Evolutionary conservation across 768 basidiomycete genomes (phyloP).

Genomic region (Ramaria rubella): DNA sequence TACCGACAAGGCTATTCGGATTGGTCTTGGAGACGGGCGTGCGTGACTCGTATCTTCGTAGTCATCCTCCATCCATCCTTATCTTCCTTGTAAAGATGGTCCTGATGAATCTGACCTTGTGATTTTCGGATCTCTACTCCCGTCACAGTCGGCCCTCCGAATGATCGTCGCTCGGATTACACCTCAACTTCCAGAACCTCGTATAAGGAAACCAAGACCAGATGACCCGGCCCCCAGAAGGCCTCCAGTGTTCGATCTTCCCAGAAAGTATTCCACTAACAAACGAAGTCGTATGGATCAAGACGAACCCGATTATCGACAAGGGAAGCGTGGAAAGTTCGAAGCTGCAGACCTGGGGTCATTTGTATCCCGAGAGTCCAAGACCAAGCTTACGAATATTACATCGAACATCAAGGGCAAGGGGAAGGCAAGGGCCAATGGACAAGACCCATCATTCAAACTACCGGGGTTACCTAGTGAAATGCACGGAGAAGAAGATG

Average conservation of each 20-base stretch:
- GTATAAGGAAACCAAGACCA: conserved; percentile 47
- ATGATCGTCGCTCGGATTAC: conserved; percentile 55
- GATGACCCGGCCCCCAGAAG: conserved; percentile 75
- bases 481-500: conserved; percentile 23
- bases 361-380: neutral
- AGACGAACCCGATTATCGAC: conserved; percentile 18
- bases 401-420: conserved; percentile 26
- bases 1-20: conserved; percentile 55
- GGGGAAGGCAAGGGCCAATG: conserved; percentile 31
- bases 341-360: neutral
- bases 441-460: conserved; percentile 16
- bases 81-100: conserved; percentile 38
- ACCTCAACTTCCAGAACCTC: conserved; percentile 30
- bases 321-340: conserved; percentile 14
- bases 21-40: conserved; percentile 68
- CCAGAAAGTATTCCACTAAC: conserved; percentile 18
- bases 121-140: conserved; percentile 37
- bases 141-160: conserved; percentile 26
- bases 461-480: neutral
- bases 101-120: conserved; percentile 64
- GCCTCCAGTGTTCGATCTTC: conserved; percentile 37
- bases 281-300: conserved; percentile 17
- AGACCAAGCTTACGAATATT: conserved; percentile 40
- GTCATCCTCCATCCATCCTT: neutral
- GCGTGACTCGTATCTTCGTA: conserved; percentile 15